Base-by-base conservation (phyloP, 257 asterid species). In the Nicotiana sylvestris region DNA sequence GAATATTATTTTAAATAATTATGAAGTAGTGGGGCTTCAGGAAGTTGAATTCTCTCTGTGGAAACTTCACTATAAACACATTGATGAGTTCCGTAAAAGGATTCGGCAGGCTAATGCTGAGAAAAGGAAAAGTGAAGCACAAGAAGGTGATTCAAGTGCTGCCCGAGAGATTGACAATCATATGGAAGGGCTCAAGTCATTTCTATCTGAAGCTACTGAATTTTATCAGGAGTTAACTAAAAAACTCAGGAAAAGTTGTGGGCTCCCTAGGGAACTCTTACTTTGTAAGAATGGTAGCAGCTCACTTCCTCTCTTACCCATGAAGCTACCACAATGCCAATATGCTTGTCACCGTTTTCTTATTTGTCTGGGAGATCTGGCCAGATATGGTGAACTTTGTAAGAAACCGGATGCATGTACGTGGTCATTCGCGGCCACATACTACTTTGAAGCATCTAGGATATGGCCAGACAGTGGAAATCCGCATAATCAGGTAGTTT, bases 51-150 rank as follows among this genome's bases (percentile, higher is more conserved):
- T 87, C 86, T 88, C 88, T 79, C 72, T 94, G 81, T 94, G 99
- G 99, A 95, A 91, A 90, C 92, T 95, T 55, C 98, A 95, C 81
- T 94, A 95, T 51, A 90, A 88, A 89, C 99, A 92, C 87, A 94
- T 94, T 16, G 92, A 92, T 43, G 99, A 89, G 87, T 94, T 92
- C 39, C 98, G 99, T 62, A 94, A 89, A 89, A 85, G 87, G 84
- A 83, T 87, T 18, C 86, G 88, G 69, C 91, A 85, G 53, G 78
- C 56, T 6, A 84, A 83, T 83, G 84, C 83, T 15, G 93, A 88
- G 62, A 81, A 32, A 81, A 70, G 21, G 53, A 85, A 83, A 85
- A 82, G 66, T 17, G 91, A 85, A 66, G 62, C 81, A 81, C 69
- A 58, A 2, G 66, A 89, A 18, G 91, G 84, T 35, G 89, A 80